Conservation (phyloP, 345 rosid genomes). For the Erucastrum elatum region DNA sequence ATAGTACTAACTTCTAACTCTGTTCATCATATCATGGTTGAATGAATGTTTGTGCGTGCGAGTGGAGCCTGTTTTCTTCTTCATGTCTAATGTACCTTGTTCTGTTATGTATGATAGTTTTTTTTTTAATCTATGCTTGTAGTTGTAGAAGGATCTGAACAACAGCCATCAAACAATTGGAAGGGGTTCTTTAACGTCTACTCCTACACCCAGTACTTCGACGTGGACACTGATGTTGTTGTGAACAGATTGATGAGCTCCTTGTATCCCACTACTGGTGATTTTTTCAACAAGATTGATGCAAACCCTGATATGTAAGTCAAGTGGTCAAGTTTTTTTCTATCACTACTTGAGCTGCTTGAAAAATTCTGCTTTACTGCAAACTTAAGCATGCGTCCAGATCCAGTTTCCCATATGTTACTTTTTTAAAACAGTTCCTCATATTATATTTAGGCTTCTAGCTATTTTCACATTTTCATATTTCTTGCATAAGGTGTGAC, state of each 20-base stretch:
- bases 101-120: neutral
- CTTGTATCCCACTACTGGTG: constrained; percentile 61
- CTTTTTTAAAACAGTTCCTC: too few species aligned
- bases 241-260: constrained; percentile 79
- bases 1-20: neutral
- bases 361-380: too few species aligned
- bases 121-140: constrained; percentile 15
- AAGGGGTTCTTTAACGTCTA: constrained; percentile 75
- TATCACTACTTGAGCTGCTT: too few species aligned
- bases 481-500: too few species aligned
- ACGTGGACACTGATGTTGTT: constrained; percentile 86
- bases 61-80: neutral
- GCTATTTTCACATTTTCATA: too few species aligned
- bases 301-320: constrained; percentile 98
- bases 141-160: constrained; percentile 63
- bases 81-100: neutral
- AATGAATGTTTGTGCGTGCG: neutral
- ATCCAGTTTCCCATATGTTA: too few species aligned
- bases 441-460: too few species aligned
- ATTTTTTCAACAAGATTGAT: constrained; percentile 86
- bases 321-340: too few species aligned
- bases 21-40: neutral
- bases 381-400: too few species aligned
- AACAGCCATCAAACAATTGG: constrained; percentile 81
- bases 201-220: constrained; percentile 82